Evolutionary conservation across 1,139 yeast species (phyloP).

Genomic region (Geotrichum histeridarum): DNA sequence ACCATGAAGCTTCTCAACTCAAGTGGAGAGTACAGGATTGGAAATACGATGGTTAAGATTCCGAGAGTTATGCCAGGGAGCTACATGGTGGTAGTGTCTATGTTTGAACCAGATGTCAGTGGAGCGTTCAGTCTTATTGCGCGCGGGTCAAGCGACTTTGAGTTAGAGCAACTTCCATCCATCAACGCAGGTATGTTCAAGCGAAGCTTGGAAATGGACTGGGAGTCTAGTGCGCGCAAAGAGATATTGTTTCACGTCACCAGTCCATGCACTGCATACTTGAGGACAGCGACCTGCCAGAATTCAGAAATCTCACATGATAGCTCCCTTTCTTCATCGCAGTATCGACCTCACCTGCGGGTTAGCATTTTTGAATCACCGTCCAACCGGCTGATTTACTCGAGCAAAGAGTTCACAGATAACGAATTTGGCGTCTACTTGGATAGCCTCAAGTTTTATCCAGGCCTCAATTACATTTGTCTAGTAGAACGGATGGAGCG

Average conservation of each 20-base stretch:
- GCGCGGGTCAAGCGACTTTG: constrained; percentile 22
- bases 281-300: constrained; percentile 14
- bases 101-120: constrained; percentile 33
- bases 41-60: constrained; percentile 28
- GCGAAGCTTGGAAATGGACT: constrained; percentile 21
- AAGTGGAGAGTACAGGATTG: constrained; percentile 37
- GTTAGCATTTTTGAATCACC: constrained; percentile 32
- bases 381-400: constrained; percentile 25
- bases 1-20: constrained; percentile 34
- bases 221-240: constrained; percentile 24
- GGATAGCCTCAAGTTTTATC: constrained; percentile 30
- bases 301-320: neutral
- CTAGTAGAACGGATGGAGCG: constrained; percentile 34
- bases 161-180: constrained; percentile 22
- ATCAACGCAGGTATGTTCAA: constrained; percentile 27
- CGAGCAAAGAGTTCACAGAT: constrained; percentile 44
- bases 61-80: constrained; percentile 40
- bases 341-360: constrained; percentile 31
- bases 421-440: constrained; percentile 45
- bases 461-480: constrained; percentile 21
- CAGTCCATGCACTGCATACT: constrained; percentile 15
- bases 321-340: neutral
- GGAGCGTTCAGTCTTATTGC: constrained; percentile 24
- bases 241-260: constrained; percentile 18
- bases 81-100: constrained; percentile 37